Percentiles rank a stretch among this genome's conserved stretches.
Conservation (phyloP, 2,329 filamentous ascomycete species). For the Trichophyton rubrum region DNA sequence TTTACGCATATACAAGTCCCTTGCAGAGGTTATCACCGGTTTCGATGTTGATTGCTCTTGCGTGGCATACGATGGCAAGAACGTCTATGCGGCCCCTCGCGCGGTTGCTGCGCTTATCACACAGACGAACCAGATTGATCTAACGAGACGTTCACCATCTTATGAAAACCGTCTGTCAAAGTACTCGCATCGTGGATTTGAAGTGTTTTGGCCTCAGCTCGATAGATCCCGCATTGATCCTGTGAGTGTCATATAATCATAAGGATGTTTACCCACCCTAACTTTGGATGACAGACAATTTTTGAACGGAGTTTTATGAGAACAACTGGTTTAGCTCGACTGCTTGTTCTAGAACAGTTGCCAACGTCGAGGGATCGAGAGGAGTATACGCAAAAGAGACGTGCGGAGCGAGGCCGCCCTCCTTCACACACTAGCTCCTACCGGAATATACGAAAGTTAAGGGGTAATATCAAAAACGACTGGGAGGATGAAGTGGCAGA, state of each 20-base stretch:
- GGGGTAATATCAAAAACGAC: slow-evolving; percentile 62
- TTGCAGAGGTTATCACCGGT: slow-evolving; percentile 73
- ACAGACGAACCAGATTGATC: slow-evolving; percentile 68
- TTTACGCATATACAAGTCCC: slow-evolving; percentile 68
- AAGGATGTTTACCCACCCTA: not conserved
- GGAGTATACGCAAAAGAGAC: slow-evolving; percentile 55
- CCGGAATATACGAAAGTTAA: slow-evolving; percentile 28
- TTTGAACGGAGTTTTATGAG: slow-evolving; percentile 69
- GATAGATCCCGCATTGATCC: slow-evolving; percentile 68
- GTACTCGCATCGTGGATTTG: slow-evolving; percentile 72
- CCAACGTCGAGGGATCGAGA: slow-evolving; percentile 58
- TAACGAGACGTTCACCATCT: slow-evolving; percentile 66
- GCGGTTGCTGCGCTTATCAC: slow-evolving; percentile 69
- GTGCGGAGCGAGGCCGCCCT: slow-evolving; percentile 54
- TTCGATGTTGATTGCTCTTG: slow-evolving; percentile 82
- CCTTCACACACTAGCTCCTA: slow-evolving; percentile 37
- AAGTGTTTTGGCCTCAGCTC: slow-evolving; percentile 65
- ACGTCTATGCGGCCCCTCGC: slow-evolving; percentile 67
- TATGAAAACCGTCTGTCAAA: slow-evolving; percentile 82
- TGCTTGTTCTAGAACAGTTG: slow-evolving; percentile 67
- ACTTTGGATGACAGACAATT: slow-evolving; percentile 45
- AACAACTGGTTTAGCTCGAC: slow-evolving; percentile 62
- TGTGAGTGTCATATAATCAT: not conserved
- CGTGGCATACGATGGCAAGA: slow-evolving; percentile 64
- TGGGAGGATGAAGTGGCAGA: slow-evolving; percentile 73